Evolutionary conservation across 2,329 filamentous ascomycete genomes (phyloP).

Genomic region (Trichoderma asperellum): DNA sequence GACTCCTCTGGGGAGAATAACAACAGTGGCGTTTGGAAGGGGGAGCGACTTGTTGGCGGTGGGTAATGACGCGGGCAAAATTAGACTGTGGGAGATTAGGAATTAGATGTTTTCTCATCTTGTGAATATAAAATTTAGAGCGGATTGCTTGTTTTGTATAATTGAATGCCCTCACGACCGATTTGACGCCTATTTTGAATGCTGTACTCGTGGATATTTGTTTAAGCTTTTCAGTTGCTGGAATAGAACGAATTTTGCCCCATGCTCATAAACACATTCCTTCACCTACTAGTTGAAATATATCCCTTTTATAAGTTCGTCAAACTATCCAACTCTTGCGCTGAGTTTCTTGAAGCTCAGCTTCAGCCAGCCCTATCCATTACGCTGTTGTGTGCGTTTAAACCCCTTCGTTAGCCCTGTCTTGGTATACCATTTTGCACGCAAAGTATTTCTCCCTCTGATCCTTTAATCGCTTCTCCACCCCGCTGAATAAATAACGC

Average conservation of each 20-base stretch:
- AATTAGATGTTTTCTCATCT: conserved; percentile 48
- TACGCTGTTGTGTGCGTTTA: not conserved
- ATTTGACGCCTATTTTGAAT: not conserved
- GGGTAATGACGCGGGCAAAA: conserved; percentile 85
- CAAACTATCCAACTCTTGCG: no score
- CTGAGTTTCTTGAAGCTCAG: no score
- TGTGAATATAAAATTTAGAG: conserved; percentile 25
- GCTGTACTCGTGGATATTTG: not conserved
- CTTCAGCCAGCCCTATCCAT: not conserved
- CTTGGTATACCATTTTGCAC: not conserved
- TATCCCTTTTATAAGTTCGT: no score
- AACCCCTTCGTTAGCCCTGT: not conserved
- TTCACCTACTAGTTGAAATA: no score
- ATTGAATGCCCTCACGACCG: not conserved
- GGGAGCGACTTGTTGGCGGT: conserved; percentile 76
- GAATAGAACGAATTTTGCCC: not conserved
- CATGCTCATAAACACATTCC: not conserved
- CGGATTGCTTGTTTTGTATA: conserved; percentile 15
- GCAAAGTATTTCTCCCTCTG: not conserved
- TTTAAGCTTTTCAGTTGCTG: not conserved
- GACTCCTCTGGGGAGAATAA: conserved; percentile 85
- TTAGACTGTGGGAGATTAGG: conserved; percentile 88
- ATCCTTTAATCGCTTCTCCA: not conserved
- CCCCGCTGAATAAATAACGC: not conserved
- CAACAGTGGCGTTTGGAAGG: conserved; percentile 69